A percentile compares a stretch with the other conserved stretches of the same genome.
Conservation (phyloP, 2,329 filamentous ascomycete species). For the Pleomassaria siparia region DNA sequence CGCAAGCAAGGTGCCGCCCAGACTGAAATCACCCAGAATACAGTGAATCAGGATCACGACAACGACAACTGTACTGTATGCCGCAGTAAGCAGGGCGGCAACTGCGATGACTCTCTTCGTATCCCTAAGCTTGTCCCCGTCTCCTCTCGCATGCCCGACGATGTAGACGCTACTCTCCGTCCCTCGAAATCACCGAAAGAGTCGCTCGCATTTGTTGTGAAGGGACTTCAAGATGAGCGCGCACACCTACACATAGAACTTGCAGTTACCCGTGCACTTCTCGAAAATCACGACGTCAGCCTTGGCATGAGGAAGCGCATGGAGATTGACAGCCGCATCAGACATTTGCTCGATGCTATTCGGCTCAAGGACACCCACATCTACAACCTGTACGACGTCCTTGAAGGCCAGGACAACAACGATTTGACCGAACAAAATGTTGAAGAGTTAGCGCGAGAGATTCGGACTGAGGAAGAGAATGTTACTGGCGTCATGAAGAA, state of each 20-base stretch:
- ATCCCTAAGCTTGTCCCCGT: conserved; percentile 55
- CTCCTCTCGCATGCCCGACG: conserved; percentile 53
- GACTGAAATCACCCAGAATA: conserved; percentile 19
- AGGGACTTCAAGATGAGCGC: conserved; percentile 77
- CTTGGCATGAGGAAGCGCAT: conserved; percentile 66
- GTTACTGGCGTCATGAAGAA: conserved; percentile 18
- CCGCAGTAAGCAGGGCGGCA: conserved; percentile 45
- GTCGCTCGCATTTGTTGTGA: conserved; percentile 81
- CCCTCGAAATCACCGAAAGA: conserved; percentile 66
- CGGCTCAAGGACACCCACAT: conserved; percentile 78
- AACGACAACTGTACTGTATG: conserved; percentile 60
- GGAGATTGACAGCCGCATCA: conserved; percentile 61
- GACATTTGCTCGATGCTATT: conserved; percentile 62
- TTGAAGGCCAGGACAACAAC: conserved; percentile 68
- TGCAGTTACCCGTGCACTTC: conserved; percentile 57
- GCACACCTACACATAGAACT: conserved; percentile 73
- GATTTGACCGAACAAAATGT: conserved; percentile 49
- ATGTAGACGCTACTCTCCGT: conserved; percentile 61
- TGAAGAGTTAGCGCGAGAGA: conserved; percentile 47
- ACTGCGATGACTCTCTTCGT: conserved; percentile 31
- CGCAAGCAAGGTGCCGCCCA: conserved; percentile 25
- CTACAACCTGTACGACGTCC: conserved; percentile 79
- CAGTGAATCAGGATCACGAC: conserved; percentile 50
- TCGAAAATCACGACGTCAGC: conserved; percentile 63
- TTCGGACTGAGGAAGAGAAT: conserved; percentile 44